Percentiles rank a stretch among this genome's conserved stretches.
These are phyloP conservation scores for Talaromyces albobiverticillius DNA, from an alignment of 2,329 filamentous ascomycete genomes.

Conservation along the genomic window DNA sequence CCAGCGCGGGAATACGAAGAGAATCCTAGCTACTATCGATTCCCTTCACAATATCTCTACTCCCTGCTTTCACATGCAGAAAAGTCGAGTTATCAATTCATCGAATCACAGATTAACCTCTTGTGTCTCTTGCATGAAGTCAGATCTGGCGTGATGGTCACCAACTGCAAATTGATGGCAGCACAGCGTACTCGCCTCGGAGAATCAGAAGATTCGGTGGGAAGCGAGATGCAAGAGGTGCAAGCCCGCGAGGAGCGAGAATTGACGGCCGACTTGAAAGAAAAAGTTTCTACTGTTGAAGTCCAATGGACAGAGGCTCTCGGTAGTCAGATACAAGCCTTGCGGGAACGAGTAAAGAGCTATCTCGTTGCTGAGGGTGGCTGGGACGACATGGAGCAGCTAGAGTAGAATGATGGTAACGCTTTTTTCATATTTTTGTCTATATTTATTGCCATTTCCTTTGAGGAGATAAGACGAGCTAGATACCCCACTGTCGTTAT, in stretches of 20 bases:
- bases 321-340: conserved; percentile 69
- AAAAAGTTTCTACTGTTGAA: conserved; percentile 87
- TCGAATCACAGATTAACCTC: conserved; percentile 89
- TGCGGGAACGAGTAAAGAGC: conserved; percentile 70
- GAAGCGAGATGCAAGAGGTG: conserved; percentile 54
- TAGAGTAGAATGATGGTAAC: conserved; percentile 38
- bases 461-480: conserved; percentile 5
- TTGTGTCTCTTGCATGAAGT: conserved; percentile 89
- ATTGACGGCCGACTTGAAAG: conserved; percentile 83
- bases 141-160: conserved; percentile 71
- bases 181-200: conserved; percentile 56
- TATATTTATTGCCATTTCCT: conserved; percentile 2
- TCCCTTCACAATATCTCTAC: conserved; percentile 88
- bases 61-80: conserved; percentile 80
- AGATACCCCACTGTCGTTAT: conserved; percentile 16
- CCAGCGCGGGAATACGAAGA: conserved; percentile 77
- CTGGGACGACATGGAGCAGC: conserved; percentile 74
- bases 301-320: conserved; percentile 86
- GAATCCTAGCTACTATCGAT: conserved; percentile 75
- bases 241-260: conserved; percentile 64
- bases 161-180: conserved; percentile 65
- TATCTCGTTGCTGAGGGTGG: conserved; percentile 76
- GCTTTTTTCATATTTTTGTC: conserved; percentile 4
- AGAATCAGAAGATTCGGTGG: conserved; percentile 40
- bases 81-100: conserved; percentile 94